Evolutionary conservation across 345 rosid species (phyloP), one percentile per base, ranked within the genome.

Genomic region (Clausena lansium): DNA sequence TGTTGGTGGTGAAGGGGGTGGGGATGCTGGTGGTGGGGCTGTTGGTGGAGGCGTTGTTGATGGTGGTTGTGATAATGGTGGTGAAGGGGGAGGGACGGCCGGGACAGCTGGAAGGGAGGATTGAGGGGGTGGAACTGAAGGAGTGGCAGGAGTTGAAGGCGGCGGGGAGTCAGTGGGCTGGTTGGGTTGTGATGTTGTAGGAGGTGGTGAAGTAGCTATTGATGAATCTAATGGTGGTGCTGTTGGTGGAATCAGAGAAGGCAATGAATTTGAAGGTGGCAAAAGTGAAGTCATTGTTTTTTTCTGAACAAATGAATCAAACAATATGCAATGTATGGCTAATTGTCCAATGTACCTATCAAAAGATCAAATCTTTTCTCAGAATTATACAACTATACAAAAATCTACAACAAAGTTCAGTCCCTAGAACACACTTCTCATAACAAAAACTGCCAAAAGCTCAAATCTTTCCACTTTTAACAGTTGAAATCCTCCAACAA

Each of bases 31-130:
- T 3, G 94, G 60, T 20, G 87, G 75, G 9, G 87, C 77, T 10
- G 87, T 84, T 6, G 91, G 77, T 5, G 87, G 54, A 10, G 83
- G 68, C 4, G 87, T 67, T 52, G 89, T 24, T 50, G 86, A 76
- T 1, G 88, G 85, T 9, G 86, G 55, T 17, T 87, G 33, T 13
- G 80, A 78, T 19, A 86, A 54, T 0, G 81, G 80, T 9, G 79
- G 77, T 32, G 87, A 22, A 9, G 92, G 80, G 22, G 89, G 70
- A 38, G 87, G 77, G n/a, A 78, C 81, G 52, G 87, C 80, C 2
- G 90, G 71, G 11, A 76, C 82, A 20, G 87, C 55, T n/a, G 91
- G 88, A 54, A 89, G 88, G 14, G 96, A 83, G 32, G 91, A 57
- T 58, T 74, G 86, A 78, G 79, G 85, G 38, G 84, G 81, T 66